A percentile compares a stretch with the other conserved stretches of the same genome.
phyloP scores from a whole-genome alignment of 176 grass and related monocot species.

The Elaeis guineensis region DNA sequence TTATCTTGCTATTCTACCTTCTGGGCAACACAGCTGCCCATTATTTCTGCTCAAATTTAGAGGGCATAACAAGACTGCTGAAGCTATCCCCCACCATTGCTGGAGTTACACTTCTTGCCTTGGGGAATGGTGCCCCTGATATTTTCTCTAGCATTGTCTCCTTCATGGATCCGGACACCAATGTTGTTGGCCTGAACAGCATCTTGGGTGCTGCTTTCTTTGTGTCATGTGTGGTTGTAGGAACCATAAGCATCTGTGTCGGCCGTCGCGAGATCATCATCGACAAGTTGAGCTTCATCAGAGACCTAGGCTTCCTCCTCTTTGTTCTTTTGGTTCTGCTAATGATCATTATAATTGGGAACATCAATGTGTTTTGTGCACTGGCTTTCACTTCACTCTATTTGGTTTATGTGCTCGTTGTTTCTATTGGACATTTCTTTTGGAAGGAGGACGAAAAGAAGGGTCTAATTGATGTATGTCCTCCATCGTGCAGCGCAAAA shows the following conservation, averaged over 20 bases:
- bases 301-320: slow-evolving; percentile 47
- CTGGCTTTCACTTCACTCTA: slow-evolving; percentile 52
- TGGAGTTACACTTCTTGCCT: slow-evolving; percentile 61
- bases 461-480: background rate
- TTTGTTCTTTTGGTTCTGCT: slow-evolving; percentile 23
- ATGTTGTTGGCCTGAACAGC: slow-evolving; percentile 43
- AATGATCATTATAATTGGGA: slow-evolving; percentile 25
- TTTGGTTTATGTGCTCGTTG: slow-evolving; percentile 49
- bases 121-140: slow-evolving; percentile 71
- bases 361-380: slow-evolving; percentile 41
- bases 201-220: slow-evolving; percentile 53
- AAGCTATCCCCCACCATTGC: slow-evolving; percentile 51
- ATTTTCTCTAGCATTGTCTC: slow-evolving; percentile 57
- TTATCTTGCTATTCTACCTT: slow-evolving; percentile 60
- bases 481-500: slow-evolving; percentile 2
- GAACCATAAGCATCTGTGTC: slow-evolving; percentile 39
- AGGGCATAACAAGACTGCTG: slow-evolving; percentile 42
- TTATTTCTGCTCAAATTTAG: slow-evolving; percentile 69
- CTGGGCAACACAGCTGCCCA: slow-evolving; percentile 62
- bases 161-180: slow-evolving; percentile 20
- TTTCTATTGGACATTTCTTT: slow-evolving; percentile 29
- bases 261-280: slow-evolving; percentile 14
- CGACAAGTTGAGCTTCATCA: slow-evolving; percentile 40
- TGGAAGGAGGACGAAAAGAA: slow-evolving; percentile 11
- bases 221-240: slow-evolving; percentile 55